These are phyloP conservation scores for Neurospora cerealis DNA, from an alignment of 495 filamentous ascomycete genomes.

Conservation along the genomic window DNA sequence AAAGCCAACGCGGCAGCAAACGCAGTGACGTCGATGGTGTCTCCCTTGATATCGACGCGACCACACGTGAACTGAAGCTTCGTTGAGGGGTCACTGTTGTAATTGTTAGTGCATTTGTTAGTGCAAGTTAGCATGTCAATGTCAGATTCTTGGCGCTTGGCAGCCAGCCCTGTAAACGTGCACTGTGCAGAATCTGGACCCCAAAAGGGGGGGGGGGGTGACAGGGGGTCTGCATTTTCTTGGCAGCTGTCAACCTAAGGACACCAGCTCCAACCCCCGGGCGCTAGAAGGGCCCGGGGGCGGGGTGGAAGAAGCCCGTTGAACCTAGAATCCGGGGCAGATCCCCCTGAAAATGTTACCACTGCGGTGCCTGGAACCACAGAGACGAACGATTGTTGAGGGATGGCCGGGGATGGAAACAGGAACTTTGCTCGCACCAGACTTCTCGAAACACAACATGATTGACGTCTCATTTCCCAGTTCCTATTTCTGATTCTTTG, in stretches of 20 bases:
- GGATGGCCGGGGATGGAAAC: neutral
- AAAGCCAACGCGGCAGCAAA: neutral
- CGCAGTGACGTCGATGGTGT: slow-evolving; percentile 4
- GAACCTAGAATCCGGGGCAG: neutral
- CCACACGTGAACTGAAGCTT: slow-evolving; percentile 7
- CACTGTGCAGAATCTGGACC: neutral
- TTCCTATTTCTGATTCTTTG: neutral
- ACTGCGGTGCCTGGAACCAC: neutral
- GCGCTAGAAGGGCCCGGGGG: neutral
- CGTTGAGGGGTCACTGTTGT: neutral
- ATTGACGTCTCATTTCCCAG: neutral
- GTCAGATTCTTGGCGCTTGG: neutral
- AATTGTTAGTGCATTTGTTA: neutral
- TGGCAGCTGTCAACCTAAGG: neutral
- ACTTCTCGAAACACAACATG: neutral
- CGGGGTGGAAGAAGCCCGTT: neutral
- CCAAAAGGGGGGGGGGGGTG: neutral
- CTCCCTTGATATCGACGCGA: slow-evolving; percentile 4
- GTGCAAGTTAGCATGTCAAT: neutral
- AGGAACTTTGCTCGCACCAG: neutral
- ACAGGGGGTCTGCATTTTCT: neutral
- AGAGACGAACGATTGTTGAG: neutral
- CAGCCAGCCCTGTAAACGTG: neutral
- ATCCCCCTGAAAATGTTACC: neutral
- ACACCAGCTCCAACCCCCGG: neutral